Percentiles rank a stretch among this genome's conserved stretches.
Evolutionary conservation across 2,329 filamentous ascomycete species (phyloP).

Genomic region (Ascochyta fabae): DNA sequence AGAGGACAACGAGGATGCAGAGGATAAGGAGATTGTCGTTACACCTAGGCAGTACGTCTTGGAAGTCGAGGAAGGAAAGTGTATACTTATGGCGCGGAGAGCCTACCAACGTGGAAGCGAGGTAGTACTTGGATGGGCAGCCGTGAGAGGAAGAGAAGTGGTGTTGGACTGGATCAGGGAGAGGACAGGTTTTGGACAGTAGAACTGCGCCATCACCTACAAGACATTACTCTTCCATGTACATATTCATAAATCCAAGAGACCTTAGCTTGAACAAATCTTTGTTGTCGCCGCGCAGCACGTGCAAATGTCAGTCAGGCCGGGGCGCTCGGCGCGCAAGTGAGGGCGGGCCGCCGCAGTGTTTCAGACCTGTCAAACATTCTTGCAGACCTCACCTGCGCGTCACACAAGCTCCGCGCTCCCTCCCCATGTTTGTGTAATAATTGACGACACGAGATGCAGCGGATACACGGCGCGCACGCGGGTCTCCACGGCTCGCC

Average conservation of each 20-base stretch:
- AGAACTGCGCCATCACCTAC: neutral
- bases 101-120: conserved; percentile 1
- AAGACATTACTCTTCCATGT: neutral
- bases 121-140: conserved; percentile 27
- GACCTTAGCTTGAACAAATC: neutral
- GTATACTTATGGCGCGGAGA: conserved; percentile 20
- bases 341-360: conserved; percentile 2
- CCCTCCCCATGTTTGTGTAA: conserved; percentile 11
- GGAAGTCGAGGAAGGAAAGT: conserved; percentile 16
- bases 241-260: neutral
- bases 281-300: neutral
- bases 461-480: conserved; percentile 5
- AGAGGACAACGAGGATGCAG: neutral
- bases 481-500: conserved; percentile 7
- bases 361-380: conserved; percentile 13
- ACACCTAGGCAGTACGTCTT: conserved; percentile 26
- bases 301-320: neutral
- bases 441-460: conserved; percentile 13
- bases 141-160: conserved; percentile 22
- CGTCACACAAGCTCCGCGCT: conserved; percentile 9
- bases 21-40: conserved; percentile 22
- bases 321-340: neutral
- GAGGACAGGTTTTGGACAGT: conserved; percentile 20
- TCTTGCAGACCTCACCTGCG: conserved; percentile 14
- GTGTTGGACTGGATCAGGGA: conserved; percentile 22